Conservation (phyloP, 169 alveolate species). For the Plasmodium cynomolgi region DNA sequence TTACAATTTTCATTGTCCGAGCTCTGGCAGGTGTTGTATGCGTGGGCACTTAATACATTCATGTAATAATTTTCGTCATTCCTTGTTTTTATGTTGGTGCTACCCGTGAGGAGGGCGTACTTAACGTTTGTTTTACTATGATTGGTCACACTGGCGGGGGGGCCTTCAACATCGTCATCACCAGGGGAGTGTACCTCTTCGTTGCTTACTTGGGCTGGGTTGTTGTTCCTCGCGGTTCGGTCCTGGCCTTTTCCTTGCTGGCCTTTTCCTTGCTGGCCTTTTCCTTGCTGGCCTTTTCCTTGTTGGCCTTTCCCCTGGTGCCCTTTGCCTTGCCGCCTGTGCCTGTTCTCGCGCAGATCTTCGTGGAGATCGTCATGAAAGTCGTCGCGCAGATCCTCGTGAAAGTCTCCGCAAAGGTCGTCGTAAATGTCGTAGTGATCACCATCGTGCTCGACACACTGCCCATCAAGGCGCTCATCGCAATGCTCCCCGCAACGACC, state of each 20-base stretch:
- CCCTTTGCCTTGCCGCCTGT: background rate
- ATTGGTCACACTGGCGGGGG: slow-evolving; percentile 13
- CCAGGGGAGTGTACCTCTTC: background rate
- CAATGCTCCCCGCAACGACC: background rate
- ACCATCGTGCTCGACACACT: background rate
- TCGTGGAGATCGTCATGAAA: background rate
- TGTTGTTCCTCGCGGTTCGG: background rate
- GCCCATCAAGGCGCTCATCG: background rate
- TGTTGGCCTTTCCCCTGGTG: background rate
- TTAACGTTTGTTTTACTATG: slow-evolving; percentile 35
- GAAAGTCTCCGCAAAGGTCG: background rate
- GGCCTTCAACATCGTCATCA: background rate
- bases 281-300: background rate
- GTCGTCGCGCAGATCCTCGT: background rate
- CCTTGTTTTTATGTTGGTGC: slow-evolving; percentile 8
- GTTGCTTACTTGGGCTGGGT: background rate
- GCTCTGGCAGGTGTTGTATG: background rate
- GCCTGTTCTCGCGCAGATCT: background rate
- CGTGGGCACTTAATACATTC: background rate
- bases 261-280: background rate
- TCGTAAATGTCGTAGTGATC: background rate
- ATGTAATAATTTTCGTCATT: background rate
- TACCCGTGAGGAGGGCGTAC: slow-evolving; percentile 27
- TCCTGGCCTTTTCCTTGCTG: background rate
- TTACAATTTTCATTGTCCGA: background rate